phyloP scores from a whole-genome alignment of 352 stramenopile genomes.

The Phytophthora citrophthora region DNA sequence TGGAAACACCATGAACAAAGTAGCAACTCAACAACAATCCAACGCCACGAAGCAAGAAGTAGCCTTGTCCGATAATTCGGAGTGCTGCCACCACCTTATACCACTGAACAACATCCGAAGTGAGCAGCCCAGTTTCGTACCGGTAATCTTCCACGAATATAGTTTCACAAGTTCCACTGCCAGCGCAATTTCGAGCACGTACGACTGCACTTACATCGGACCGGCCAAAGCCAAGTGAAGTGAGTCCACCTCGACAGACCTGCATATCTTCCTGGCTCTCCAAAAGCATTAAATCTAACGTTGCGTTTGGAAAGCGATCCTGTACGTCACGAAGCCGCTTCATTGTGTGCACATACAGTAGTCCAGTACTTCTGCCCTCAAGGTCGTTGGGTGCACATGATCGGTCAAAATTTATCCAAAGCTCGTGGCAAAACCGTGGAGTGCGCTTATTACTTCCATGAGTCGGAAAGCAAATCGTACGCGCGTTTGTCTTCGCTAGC shows the following conservation, averaged over 20 bases:
- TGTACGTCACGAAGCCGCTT: conserved; percentile 19
- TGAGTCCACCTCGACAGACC: conserved; percentile 19
- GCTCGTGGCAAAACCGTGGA: conserved; percentile 28
- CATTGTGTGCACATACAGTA: conserved; percentile 31
- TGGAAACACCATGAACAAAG: conserved; percentile 18
- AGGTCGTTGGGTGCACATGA: conserved; percentile 20
- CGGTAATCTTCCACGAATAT: conserved; percentile 54
- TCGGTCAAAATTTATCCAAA: conserved; percentile 34
- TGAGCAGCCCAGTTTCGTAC: conserved; percentile 37
- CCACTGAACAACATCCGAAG: conserved; percentile 36
- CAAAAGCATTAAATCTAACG: conserved; percentile 31
- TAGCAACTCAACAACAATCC: conserved; percentile 39
- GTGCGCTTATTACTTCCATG: background rate
- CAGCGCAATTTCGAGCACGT: conserved; percentile 25
- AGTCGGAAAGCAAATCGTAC: conserved; percentile 29
- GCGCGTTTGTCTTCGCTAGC: conserved; percentile 2
- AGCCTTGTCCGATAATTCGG: conserved; percentile 40
- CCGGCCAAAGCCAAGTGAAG: conserved; percentile 22
- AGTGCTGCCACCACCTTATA: conserved; percentile 35
- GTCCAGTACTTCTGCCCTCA: conserved; percentile 5
- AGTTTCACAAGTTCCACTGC: conserved; percentile 31
- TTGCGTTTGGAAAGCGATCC: conserved; percentile 18
- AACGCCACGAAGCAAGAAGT: conserved; percentile 42
- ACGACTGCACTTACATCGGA: conserved; percentile 32
- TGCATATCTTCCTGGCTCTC: conserved; percentile 38